Conservation (phyloP, 257 asterid species). For the Paraleonurus japonicus region DNA sequence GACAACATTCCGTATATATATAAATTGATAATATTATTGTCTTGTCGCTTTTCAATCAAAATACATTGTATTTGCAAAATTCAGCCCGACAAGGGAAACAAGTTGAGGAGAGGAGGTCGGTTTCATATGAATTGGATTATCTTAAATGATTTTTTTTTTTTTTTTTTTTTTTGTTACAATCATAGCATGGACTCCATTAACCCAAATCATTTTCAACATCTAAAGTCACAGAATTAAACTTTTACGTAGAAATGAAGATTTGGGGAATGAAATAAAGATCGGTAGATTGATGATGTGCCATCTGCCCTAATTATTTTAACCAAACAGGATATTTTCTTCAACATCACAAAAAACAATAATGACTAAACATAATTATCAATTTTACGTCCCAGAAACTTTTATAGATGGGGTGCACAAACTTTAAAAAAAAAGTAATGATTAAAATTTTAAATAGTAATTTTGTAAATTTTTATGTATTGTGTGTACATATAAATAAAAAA, state of each 20-base stretch:
- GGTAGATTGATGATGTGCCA: neutral
- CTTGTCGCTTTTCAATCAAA: neutral
- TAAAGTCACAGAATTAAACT: neutral
- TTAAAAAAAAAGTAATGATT: too few relatives aligned
- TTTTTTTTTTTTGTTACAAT: neutral
- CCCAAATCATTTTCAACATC: neutral
- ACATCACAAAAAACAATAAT: neutral
- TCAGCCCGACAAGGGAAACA: neutral
- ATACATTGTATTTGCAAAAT: neutral
- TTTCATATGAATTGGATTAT: neutral
- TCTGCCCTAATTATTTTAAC: neutral
- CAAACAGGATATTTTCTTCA: neutral
- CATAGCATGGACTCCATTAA: neutral
- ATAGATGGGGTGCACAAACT: too few relatives aligned
- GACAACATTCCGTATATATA: neutral
- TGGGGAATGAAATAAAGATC: neutral
- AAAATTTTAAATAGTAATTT: too few relatives aligned
- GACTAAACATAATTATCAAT: neutral
- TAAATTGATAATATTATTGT: neutral
- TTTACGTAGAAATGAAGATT: neutral
- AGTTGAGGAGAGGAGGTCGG: neutral
- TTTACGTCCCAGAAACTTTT: too few relatives aligned
- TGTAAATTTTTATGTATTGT: too few relatives aligned
- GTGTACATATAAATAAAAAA: too few relatives aligned
- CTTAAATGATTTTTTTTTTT: too few relatives aligned